A percentile compares a stretch with the other conserved stretches of the same genome.
Evolutionary conservation across 2,329 filamentous ascomycete species (phyloP).

Genomic region (Nemania sp.): DNA sequence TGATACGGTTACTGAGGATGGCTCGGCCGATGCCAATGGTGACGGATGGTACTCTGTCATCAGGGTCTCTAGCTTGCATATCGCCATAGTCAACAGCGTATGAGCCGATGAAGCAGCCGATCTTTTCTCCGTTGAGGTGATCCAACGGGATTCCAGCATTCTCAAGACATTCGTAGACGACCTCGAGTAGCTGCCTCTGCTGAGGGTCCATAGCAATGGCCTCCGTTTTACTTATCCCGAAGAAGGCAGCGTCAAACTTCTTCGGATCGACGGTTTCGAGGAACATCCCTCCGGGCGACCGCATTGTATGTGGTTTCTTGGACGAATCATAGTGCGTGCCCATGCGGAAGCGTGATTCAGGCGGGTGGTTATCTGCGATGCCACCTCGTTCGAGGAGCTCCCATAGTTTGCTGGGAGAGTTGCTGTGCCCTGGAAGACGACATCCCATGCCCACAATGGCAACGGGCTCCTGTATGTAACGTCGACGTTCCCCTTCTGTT

Average conservation of each 20-base stretch:
- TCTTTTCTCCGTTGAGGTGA: conserved; percentile 14
- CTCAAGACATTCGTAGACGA: conserved; percentile 36
- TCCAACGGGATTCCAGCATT: conserved; percentile 32
- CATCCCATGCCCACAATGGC: conserved; percentile 13
- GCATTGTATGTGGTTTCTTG: conserved; percentile 42
- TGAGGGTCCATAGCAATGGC: conserved; percentile 31
- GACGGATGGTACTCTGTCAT: neutral
- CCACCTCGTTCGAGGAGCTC: neutral
- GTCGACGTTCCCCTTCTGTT: neutral
- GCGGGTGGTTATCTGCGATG: conserved; percentile 12
- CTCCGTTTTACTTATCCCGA: conserved; percentile 24
- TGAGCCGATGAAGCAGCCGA: conserved; percentile 32
- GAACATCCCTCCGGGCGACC: conserved; percentile 44
- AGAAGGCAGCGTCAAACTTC: conserved; percentile 43
- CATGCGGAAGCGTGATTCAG: conserved; percentile 38
- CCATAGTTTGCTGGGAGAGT: conserved; percentile 30
- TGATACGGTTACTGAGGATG: conserved; percentile 39
- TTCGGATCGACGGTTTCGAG: conserved; percentile 40
- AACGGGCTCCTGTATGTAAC: conserved; percentile 10
- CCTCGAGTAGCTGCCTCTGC: conserved; percentile 36
- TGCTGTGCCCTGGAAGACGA: conserved; percentile 31
- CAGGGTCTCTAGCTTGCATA: neutral
- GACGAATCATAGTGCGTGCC: conserved; percentile 43
- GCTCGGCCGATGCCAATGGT: conserved; percentile 28
- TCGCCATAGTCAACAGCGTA: conserved; percentile 3